These are phyloP conservation scores for Suhomyces bolitotheri DNA, from an alignment of 1,139 yeast species.

Conservation along the genomic window DNA sequence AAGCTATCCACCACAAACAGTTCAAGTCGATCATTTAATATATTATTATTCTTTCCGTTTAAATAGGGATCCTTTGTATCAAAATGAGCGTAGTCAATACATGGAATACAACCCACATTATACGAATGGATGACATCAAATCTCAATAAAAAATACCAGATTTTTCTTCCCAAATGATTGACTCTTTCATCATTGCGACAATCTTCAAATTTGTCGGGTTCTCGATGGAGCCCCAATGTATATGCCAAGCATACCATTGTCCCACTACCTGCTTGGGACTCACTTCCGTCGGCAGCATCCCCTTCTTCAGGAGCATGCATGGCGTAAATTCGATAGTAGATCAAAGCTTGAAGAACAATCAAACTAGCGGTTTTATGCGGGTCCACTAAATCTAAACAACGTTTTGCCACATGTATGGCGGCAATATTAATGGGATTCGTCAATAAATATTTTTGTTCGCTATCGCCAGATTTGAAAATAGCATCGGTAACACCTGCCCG, in stretches of 20 bases:
- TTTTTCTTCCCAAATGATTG: conserved; percentile 48
- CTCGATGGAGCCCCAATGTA: conserved; percentile 54
- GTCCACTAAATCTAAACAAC: conserved; percentile 31
- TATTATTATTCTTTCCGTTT: conserved; percentile 9
- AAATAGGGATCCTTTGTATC: conserved; percentile 23
- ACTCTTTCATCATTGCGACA: conserved; percentile 25
- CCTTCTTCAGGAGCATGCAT: conserved; percentile 54
- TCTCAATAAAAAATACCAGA: conserved; percentile 50
- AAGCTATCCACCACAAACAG: conserved; percentile 11
- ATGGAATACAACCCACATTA: conserved; percentile 41
- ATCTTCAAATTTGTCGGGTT: conserved; percentile 40
- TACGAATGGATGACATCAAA: conserved; percentile 25
- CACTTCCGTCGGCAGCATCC: conserved; percentile 50
- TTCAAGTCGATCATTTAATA: conserved; percentile 3
- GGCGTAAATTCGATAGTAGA: conserved; percentile 47
- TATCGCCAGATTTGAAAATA: conserved; percentile 15
- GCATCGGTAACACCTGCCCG: conserved; percentile 20
- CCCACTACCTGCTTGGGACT: conserved; percentile 45
- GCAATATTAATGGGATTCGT: conserved; percentile 30
- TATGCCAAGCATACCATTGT: conserved; percentile 50
- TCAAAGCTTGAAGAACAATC: conserved; percentile 32
- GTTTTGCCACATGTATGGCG: conserved; percentile 30
- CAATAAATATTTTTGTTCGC: conserved; percentile 26
- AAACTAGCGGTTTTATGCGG: conserved; percentile 25
- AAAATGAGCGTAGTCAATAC: conserved; percentile 13